phyloP scores from a whole-genome alignment of 768 basidiomycete genomes.

The Phlegmacium glaucopus region DNA sequence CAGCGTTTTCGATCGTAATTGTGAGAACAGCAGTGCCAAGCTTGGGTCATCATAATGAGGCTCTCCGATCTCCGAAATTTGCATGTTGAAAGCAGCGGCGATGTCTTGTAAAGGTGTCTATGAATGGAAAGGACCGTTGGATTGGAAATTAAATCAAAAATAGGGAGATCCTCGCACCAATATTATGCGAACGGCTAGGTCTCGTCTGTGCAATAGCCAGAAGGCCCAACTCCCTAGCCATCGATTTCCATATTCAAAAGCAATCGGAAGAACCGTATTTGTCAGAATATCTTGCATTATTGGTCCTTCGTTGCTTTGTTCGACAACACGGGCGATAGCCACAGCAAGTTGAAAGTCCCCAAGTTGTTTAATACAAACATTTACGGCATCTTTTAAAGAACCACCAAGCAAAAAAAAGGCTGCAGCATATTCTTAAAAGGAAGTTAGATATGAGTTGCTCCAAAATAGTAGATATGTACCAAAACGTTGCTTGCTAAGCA shows the following conservation, averaged over 20 bases:
- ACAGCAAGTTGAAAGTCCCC: constrained; percentile 89
- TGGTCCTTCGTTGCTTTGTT: constrained; percentile 79
- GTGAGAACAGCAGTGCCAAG: constrained; percentile 85
- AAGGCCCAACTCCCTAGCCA: constrained; percentile 97
- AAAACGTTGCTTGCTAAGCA: constrained; percentile 88
- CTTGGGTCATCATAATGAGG: constrained; percentile 94
- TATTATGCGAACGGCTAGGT: constrained; percentile 86
- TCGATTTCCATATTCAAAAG: constrained; percentile 84
- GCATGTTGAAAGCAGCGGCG: constrained; percentile 51
- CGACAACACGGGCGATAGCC: constrained; percentile 80
- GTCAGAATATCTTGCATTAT: constrained; percentile 67
- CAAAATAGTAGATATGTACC: constrained; percentile 47
- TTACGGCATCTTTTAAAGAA: constrained; percentile 86
- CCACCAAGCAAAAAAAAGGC: constrained; percentile 95
- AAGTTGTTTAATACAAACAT: constrained; percentile 84
- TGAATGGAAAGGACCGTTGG: background rate
- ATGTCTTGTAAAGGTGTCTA: constrained; percentile 80
- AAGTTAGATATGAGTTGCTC: constrained; percentile 4
- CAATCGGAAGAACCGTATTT: constrained; percentile 76
- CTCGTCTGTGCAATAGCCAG: constrained; percentile 86
- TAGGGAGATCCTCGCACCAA: constrained; percentile 58
- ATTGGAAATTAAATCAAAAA: background rate
- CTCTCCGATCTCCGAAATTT: constrained; percentile 67
- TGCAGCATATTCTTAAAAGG: constrained; percentile 83
- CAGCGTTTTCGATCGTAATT: constrained; percentile 84